A percentile compares a stretch with the other conserved stretches of the same genome.
Conservation (phyloP, 805 yeast species). For the Lipomyces lipofer region DNA sequence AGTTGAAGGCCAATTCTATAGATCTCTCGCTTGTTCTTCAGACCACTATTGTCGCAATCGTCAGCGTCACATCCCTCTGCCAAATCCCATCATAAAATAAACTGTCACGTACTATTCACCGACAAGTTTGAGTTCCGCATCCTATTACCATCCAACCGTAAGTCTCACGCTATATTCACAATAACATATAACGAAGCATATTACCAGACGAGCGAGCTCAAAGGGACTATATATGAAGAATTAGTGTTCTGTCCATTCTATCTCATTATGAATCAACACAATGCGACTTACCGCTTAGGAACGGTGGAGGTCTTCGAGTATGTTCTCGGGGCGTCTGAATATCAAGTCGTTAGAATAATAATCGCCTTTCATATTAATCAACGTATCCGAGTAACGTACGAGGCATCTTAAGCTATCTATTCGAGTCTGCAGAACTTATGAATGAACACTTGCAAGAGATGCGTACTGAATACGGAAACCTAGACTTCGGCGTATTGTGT, state of each 20-base stretch:
- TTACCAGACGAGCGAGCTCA: constrained; percentile 92
- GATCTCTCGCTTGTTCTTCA: constrained; percentile 99
- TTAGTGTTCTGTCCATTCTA: background rate
- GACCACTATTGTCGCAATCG: constrained; percentile 62
- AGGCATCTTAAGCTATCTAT: constrained; percentile 22
- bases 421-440: too few species aligned
- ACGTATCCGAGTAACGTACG: constrained; percentile 18
- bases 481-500: too few species aligned
- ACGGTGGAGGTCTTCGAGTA: constrained; percentile 99
- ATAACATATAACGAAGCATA: background rate
- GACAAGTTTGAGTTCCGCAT: constrained; percentile 97
- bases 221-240: constrained; percentile 58
- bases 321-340: constrained; percentile 83
- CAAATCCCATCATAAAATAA: background rate
- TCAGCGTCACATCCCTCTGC: background rate
- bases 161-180: background rate
- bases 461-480: too few species aligned
- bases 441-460: too few species aligned
- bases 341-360: background rate
- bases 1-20: constrained; percentile 99
- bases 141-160: constrained; percentile 41
- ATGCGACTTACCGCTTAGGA: constrained; percentile 69
- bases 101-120: constrained; percentile 70
- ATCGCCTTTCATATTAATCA: background rate
- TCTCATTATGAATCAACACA: background rate